Conservation (phyloP, 2,329 filamentous ascomycete genomes). For the Fusarium solani-melongenae region DNA sequence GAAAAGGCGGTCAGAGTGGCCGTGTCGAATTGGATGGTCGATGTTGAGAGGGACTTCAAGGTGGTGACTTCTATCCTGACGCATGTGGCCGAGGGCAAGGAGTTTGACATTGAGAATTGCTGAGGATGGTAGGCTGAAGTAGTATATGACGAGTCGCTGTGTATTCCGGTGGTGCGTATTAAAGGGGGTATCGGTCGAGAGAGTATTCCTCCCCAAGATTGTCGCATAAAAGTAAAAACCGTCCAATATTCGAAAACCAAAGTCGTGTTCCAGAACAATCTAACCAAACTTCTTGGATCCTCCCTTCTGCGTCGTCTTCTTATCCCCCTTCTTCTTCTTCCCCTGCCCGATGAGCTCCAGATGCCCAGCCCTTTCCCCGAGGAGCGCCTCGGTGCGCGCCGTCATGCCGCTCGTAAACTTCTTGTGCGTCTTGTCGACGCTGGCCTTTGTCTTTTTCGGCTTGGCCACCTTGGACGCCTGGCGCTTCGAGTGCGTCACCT, state of each 20-base stretch:
- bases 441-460: slow-evolving; percentile 57
- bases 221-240: background rate
- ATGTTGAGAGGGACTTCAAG: slow-evolving; percentile 73
- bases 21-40: slow-evolving; percentile 84
- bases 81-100: slow-evolving; percentile 53
- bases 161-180: background rate
- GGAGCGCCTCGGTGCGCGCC: slow-evolving; percentile 65
- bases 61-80: slow-evolving; percentile 74
- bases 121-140: background rate
- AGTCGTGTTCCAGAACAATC: slow-evolving; percentile 30
- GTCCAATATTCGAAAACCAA: background rate
- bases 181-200: background rate
- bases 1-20: slow-evolving; percentile 83
- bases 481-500: slow-evolving; percentile 55
- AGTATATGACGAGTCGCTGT: background rate
- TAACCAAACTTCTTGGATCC: slow-evolving; percentile 68
- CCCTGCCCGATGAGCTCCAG: slow-evolving; percentile 69
- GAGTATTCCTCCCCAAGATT: background rate
- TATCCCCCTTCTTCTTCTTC: slow-evolving; percentile 63
- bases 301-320: slow-evolving; percentile 56
- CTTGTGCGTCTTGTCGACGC: slow-evolving; percentile 64
- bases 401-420: slow-evolving; percentile 67
- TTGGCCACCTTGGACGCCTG: slow-evolving; percentile 61
- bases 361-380: slow-evolving; percentile 69
- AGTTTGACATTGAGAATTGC: slow-evolving; percentile 41